These are phyloP conservation scores for Kwoniella heveanensis DNA, from an alignment of 768 basidiomycete species.

Conservation along the genomic window DNA sequence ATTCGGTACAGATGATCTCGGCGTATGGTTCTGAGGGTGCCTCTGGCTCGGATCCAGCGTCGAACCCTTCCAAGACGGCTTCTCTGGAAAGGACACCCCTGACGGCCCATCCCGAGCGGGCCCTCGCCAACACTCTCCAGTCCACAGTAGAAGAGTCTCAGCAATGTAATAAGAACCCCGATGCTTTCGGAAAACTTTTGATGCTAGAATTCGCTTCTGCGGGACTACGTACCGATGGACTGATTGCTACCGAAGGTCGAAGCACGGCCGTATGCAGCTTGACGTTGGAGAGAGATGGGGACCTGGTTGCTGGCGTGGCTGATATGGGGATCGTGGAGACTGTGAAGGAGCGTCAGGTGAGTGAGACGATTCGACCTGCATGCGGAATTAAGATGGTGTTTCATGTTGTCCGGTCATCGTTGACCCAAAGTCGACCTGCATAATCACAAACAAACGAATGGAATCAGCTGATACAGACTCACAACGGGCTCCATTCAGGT, in stretches of 20 bases:
- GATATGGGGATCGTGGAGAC: conserved; percentile 73
- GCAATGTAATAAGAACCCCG: no score
- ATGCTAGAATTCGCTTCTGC: conserved; percentile 62
- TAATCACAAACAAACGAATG: no score
- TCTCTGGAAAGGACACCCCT: no score
- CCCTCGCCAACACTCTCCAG: no score
- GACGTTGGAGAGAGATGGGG: conserved; percentile 71
- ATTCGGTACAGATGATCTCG: conserved; percentile 65
- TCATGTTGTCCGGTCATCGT: no score
- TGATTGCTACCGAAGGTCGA: conserved; percentile 59
- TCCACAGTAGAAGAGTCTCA: no score
- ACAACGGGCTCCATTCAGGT: conserved; percentile 10
- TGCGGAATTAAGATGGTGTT: no score
- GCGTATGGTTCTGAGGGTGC: conserved; percentile 59
- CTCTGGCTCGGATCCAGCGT: no score
- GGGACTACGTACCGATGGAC: conserved; percentile 82
- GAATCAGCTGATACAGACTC: no score
- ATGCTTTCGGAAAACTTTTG: conserved; percentile 74
- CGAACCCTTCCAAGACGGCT: no score
- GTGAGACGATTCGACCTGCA: conserved; percentile 26
- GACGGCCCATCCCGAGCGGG: no score
- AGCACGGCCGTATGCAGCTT: conserved; percentile 84
- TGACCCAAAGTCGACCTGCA: no score
- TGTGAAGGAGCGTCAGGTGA: conserved; percentile 61
- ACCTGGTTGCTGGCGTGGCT: conserved; percentile 80